Conservation (phyloP, 805 yeast species). For the Kuraishia piskuri region DNA sequence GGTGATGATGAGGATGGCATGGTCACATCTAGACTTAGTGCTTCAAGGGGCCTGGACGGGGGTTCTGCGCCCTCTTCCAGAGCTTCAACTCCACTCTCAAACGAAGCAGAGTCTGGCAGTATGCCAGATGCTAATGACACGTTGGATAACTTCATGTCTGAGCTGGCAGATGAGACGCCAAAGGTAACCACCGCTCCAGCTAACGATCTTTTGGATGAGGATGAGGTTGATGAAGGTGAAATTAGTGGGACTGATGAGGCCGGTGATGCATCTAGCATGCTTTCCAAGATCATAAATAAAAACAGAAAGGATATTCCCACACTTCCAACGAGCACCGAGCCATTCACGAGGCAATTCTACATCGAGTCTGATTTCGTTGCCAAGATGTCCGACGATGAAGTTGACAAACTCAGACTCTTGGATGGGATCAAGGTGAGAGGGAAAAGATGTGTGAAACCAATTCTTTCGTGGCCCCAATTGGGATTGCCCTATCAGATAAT, state of each 20-base stretch:
- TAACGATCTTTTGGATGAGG: background rate
- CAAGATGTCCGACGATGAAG: conserved; percentile 43
- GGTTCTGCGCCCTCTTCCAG: background rate
- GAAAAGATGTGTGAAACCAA: conserved; percentile 48
- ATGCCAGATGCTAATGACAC: conserved; percentile 10
- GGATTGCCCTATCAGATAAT: conserved; percentile 61
- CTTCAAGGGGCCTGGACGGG: background rate
- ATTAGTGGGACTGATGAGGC: background rate
- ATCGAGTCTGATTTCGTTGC: conserved; percentile 47
- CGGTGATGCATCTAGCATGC: conserved; percentile 6
- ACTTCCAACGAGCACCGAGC: conserved; percentile 36
- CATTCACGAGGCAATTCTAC: conserved; percentile 57
- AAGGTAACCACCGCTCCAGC: background rate
- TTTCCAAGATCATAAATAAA: conserved; percentile 32
- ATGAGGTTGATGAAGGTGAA: conserved; percentile 4
- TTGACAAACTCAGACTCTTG: conserved; percentile 41
- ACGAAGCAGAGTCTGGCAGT: background rate
- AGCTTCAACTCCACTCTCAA: background rate
- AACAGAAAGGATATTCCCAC: conserved; percentile 42
- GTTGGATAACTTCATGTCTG: conserved; percentile 10
- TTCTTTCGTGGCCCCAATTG: conserved; percentile 69
- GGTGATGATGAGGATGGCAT: background rate
- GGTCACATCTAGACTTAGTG: background rate
- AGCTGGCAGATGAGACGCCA: conserved; percentile 2
- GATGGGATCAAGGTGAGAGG: conserved; percentile 70